Percentiles rank a stretch among this genome's conserved stretches.
phyloP scores from a whole-genome alignment of 176 grass and related monocot genomes.

The Oryza coarctata region DNA sequence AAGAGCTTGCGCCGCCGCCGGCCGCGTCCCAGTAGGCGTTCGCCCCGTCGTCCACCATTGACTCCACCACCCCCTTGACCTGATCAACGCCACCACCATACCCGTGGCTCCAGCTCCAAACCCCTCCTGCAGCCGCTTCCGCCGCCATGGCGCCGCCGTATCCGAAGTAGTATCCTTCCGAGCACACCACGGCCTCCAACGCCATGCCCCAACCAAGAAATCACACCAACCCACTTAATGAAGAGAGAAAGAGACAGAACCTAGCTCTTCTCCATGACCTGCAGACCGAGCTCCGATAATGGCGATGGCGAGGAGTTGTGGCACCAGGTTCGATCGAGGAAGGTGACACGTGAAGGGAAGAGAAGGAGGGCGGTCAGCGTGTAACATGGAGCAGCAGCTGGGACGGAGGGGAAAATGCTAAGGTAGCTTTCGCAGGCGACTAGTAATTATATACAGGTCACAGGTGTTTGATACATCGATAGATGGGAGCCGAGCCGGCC shows the following conservation, averaged over 20 bases:
- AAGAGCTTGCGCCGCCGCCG: slow-evolving; percentile 22
- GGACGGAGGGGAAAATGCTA: slow-evolving; percentile 11
- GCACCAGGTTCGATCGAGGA: slow-evolving; percentile 5
- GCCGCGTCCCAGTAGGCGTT: background rate
- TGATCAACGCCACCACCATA: background rate
- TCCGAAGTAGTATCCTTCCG: slow-evolving; percentile 49
- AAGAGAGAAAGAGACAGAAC: background rate
- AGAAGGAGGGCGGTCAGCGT: background rate
- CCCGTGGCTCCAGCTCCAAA: slow-evolving; percentile 29
- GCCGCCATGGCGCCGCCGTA: slow-evolving; percentile 30
- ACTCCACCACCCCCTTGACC: background rate
- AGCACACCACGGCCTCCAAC: slow-evolving; percentile 72
- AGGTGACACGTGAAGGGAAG: slow-evolving; percentile 17
- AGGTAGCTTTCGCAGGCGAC: background rate
- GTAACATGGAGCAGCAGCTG: slow-evolving; percentile 20
- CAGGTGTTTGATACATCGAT: background rate
- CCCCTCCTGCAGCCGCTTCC: slow-evolving; percentile 22
- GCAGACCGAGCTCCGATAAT: background rate
- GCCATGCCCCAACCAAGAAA: slow-evolving; percentile 50
- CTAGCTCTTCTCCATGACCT: slow-evolving; percentile 8
- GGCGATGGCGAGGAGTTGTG: background rate
- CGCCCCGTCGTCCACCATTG: slow-evolving; percentile 16
- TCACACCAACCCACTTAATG: too few species aligned
- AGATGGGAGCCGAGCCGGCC: background rate
- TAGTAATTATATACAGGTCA: slow-evolving; percentile 18